Evolutionary conservation across 768 basidiomycete genomes (phyloP), one percentile per base, ranked within the genome.

Genomic region (Hygrocybe coccinea): DNA sequence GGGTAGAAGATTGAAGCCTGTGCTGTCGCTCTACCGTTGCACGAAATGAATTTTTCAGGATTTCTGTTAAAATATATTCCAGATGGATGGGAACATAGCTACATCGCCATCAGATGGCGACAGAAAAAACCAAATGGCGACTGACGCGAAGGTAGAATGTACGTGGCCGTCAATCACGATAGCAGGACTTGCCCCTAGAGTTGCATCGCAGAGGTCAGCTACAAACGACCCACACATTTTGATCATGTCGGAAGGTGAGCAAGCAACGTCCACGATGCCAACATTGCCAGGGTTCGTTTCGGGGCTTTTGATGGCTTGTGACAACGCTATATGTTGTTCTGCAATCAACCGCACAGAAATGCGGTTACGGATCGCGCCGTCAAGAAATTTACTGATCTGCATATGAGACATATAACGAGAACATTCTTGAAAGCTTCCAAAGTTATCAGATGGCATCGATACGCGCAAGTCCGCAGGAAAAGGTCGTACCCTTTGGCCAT

Each of bases 11-110:
- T 43, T 73, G 60, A 12, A 68, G 68, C 50, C 77, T 79, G 55
- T 73, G 69, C 55, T 91, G 82, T 55, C 83, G 80, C 64, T 95
- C 92, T 22, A 91, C 85, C 1, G 89, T 92, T 7, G 92, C 92
- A 33, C 92, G 85, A 71, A 91, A 95, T 0, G 91, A 82, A 65
- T 95, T 95, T 71, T 95, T 95, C 38, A 95, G 77, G 38, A 95
- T 82, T 68, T 95, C 92, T 2, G 92, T 95, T 52, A 93, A 73
- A 62, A 93, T 89, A 66, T 94, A 95, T 67, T 95, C 92, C 35
- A 95, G 78, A 66, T 95, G 93, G 1, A 91, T 87, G 2, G 93
- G 91, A 37, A 94, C 83, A 64, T 91, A 92, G 22, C 91, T 91
- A 63, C 39, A 38, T 37, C 5, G 15, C 46, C n/a, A 15, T 62